Conservation (phyloP, 2,329 filamentous ascomycete species). For the Aspergillus sp. region DNA sequence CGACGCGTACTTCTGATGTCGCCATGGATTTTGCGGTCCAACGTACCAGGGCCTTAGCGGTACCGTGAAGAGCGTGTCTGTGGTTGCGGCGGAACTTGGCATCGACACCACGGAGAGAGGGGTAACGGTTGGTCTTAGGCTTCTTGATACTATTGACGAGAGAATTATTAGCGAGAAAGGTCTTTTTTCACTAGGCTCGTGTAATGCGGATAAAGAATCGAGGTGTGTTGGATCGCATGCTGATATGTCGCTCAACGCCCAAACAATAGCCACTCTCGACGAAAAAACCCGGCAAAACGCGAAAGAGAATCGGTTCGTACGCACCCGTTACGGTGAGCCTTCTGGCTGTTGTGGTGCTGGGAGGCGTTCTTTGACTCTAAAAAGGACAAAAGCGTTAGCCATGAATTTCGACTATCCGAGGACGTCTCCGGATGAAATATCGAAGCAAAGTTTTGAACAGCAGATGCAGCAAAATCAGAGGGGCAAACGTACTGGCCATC, state of each 20-base stretch:
- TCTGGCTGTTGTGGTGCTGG: constrained; percentile 97
- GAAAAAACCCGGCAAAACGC: neutral
- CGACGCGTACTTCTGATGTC: neutral
- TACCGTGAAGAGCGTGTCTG: constrained; percentile 99
- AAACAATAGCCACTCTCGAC: constrained; percentile 8
- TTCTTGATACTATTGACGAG: constrained; percentile 85
- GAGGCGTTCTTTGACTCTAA: constrained; percentile 99
- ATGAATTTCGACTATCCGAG: constrained; percentile 4
- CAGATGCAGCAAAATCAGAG: neutral
- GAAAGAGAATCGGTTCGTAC: constrained; percentile 37
- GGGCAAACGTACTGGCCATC: constrained; percentile 46
- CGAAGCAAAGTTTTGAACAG: neutral
- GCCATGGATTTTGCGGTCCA: neutral
- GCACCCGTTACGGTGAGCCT: constrained; percentile 99
- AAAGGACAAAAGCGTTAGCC: constrained; percentile 29
- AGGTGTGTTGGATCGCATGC: neutral
- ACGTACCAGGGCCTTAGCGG: constrained; percentile 94
- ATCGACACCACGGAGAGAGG: constrained; percentile 97
- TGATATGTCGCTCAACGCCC: constrained; percentile 5
- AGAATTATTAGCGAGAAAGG: constrained; percentile 22
- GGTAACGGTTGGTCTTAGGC: constrained; percentile 98
- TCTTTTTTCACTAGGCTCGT: neutral
- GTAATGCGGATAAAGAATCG: neutral
- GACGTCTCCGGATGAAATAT: neutral
- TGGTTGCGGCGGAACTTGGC: constrained; percentile 99